These are phyloP conservation scores for Cyclotella choctawhatcheeana DNA, from an alignment of 108 stramenopile species.

Conservation along the genomic window DNA sequence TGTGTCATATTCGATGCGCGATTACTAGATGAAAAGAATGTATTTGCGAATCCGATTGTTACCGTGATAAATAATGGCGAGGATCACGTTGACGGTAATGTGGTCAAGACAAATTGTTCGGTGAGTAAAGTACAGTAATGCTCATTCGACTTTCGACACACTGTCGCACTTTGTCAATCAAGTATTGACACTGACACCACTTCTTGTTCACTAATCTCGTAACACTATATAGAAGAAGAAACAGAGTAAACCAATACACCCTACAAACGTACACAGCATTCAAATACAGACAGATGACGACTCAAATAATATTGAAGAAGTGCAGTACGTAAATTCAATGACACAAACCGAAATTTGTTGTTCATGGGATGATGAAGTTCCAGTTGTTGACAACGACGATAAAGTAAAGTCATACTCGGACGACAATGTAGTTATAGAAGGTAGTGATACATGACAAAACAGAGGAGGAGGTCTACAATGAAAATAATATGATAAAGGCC, in stretches of 20 bases:
- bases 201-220: too few relatives aligned
- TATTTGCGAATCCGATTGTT: too few relatives aligned
- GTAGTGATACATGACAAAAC: too few relatives aligned
- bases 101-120: too few relatives aligned
- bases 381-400: not conserved
- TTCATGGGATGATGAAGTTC: not conserved
- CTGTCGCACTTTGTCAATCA: too few relatives aligned
- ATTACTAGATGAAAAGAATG: too few relatives aligned
- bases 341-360: slow-evolving; percentile 13
- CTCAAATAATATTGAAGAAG: not conserved
- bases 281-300: slow-evolving; percentile 10
- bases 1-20: too few relatives aligned
- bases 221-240: not conserved
- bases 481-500: not conserved
- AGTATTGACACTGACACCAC: too few relatives aligned
- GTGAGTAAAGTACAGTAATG: too few relatives aligned
- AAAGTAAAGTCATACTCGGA: not conserved
- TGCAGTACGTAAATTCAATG: not conserved
- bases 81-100: too few relatives aligned
- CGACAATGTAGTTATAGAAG: not conserved
- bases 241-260: not conserved
- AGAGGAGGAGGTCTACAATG: not conserved
- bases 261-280: not conserved
- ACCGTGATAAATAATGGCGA: too few relatives aligned
- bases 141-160: too few relatives aligned